Base-by-base conservation (phyloP, 2,329 filamentous ascomycete species). In the Aurifilum marmelostoma region DNA sequence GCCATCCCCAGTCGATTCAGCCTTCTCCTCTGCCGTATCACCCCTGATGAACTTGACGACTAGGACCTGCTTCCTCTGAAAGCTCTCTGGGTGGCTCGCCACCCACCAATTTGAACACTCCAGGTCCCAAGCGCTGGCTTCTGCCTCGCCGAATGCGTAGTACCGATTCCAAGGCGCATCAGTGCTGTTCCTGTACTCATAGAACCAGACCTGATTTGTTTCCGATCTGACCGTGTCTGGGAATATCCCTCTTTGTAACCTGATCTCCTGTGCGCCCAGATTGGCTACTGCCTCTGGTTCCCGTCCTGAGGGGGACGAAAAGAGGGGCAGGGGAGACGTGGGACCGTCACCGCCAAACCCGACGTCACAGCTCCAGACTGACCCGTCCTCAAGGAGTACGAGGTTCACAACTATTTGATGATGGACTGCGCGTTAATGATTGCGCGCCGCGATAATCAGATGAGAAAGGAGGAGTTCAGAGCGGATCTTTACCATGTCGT, bases 111-210 rank as follows among this genome's bases (percentile, higher is more conserved):
- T 91, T 80, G 90, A 82, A 11, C 89, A 80, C 56, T 83, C 83
- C 73, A 88, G 91, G 77, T 92, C 90, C 63, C 81, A 78, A 2
- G 82, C 83, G 47, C 87, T 76, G 76, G 91, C 92, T 76, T 92
- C 89, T 21, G 84, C 80, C 70, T 91, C 87, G 1, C 84, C 84
- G 76, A 93, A 94, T 71, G 84, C 87, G 76, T 92, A 92, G 63
- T 83, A 85, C 1, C 85, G 80, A 27, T 83, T 80, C 87, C 90
- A 94, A 2, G 81, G 79, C 60, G 78, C 79, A 0, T 83, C 78
- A 0, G 75, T 61, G 9, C 78, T 77, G 70, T 86, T 83, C 34
- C 86, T 82, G 72, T 87, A 86, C 77, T 91, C 84, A 74, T 89
- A 91, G 70, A 91, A 83, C 89, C 89, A 92, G 68, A 86, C 76